Conservation (phyloP, 2,329 filamentous ascomycete genomes). For the Fusarium fujikuroi region DNA sequence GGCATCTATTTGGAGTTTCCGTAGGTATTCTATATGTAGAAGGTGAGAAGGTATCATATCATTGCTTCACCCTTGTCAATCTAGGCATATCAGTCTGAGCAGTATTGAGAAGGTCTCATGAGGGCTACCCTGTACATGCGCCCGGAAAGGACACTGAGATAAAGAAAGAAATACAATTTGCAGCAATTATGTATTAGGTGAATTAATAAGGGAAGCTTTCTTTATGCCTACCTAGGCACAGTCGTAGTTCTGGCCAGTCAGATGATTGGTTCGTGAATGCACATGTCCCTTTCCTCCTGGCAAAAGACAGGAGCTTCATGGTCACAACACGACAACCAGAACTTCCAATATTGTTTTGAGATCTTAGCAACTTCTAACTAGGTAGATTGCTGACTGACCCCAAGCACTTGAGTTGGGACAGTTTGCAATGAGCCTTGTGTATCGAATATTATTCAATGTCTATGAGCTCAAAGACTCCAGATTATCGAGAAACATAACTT, state of each 20-base stretch:
- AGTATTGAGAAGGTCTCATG: too few relatives aligned
- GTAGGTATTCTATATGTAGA: neutral
- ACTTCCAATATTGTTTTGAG: fast-evolving
- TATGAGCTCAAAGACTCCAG: neutral
- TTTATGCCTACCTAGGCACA: too few relatives aligned
- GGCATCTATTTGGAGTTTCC: neutral
- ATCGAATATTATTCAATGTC: fast-evolving
- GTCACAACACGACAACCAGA: neutral
- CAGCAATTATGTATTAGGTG: fast-evolving
- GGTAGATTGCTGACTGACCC: too few relatives aligned
- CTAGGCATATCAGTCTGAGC: neutral
- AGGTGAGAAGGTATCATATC: neutral
- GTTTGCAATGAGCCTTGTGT: neutral
- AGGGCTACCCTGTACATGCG: conserved; percentile 1
- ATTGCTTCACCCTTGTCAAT: neutral
- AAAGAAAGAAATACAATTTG: fast-evolving
- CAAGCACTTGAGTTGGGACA: too few relatives aligned
- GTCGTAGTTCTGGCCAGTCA: neutral
- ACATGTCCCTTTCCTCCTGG: fast-evolving
- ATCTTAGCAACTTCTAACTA: fast-evolving
- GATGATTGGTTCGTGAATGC: neutral
- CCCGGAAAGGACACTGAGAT: neutral
- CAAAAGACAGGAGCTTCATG: neutral
- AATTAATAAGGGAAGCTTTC: fast-evolving
- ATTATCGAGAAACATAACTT: too few relatives aligned